Conservation (phyloP, 2,329 filamentous ascomycete species). For the Pseudopyricularia cyperi region DNA sequence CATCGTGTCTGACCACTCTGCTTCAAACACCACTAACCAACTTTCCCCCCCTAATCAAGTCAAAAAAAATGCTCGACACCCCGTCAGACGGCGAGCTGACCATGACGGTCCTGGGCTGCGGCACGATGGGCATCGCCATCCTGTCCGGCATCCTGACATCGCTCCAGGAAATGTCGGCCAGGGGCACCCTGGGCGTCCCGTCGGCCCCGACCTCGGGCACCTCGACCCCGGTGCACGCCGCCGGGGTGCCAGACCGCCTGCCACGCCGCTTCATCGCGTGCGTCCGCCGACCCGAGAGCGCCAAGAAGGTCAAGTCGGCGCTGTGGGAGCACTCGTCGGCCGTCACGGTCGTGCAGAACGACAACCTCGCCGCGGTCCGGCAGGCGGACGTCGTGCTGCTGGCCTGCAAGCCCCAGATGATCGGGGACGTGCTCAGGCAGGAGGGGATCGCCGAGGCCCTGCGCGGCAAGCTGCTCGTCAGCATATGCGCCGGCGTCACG, state of each 20-base stretch:
- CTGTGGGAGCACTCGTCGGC: constrained; percentile 49
- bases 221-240: constrained; percentile 21
- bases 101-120: constrained; percentile 70
- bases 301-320: constrained; percentile 52
- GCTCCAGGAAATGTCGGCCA: constrained; percentile 39
- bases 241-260: constrained; percentile 39
- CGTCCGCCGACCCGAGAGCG: constrained; percentile 57
- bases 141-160: constrained; percentile 67
- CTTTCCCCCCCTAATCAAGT: background rate
- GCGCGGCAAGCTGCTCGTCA: constrained; percentile 67
- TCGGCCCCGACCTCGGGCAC: constrained; percentile 18
- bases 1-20: background rate
- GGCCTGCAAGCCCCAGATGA: constrained; percentile 69
- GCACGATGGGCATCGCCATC: constrained; percentile 77
- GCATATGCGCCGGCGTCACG: constrained; percentile 67
- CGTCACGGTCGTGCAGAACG: constrained; percentile 55
- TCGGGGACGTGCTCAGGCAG: constrained; percentile 52
- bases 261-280: constrained; percentile 72
- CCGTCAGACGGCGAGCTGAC: constrained; percentile 34
- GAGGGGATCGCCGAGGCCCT: constrained; percentile 57
- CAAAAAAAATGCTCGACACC: background rate
- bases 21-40: background rate
- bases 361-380: constrained; percentile 55
- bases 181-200: constrained; percentile 29
- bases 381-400: constrained; percentile 64